Evolutionary conservation across 2,329 filamentous ascomycete species (phyloP).

Genomic region (Ophiostoma himal-ulmi): DNA sequence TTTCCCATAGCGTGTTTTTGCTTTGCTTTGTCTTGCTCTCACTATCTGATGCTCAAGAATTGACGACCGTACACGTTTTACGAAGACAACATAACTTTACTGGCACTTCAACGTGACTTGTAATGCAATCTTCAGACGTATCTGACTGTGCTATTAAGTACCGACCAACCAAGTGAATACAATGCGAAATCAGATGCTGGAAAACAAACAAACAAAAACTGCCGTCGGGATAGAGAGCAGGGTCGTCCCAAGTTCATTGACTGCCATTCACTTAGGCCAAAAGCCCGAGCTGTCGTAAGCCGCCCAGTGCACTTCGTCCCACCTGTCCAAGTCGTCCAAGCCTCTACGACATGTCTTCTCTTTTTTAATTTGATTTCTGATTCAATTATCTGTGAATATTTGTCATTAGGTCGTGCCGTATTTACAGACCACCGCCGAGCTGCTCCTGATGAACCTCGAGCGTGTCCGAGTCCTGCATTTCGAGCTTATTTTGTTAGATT

Average conservation of each 20-base stretch:
- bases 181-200: not conserved
- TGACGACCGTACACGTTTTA: slow-evolving; percentile 12
- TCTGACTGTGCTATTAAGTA: not conserved
- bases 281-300: not conserved
- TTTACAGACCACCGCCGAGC: slow-evolving; percentile 61
- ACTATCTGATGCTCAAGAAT: slow-evolving; percentile 11
- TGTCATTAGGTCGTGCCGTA: not conserved
- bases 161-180: not conserved
- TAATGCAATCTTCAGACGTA: not conserved
- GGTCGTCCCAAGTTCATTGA: not conserved
- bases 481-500: slow-evolving; percentile 56
- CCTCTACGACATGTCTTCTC: not conserved
- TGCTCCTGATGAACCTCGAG: slow-evolving; percentile 98
- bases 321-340: not conserved
- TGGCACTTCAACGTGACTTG: not conserved
- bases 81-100: not conserved
- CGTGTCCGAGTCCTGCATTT: slow-evolving; percentile 94
- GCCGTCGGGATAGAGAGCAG: not conserved
- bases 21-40: not conserved
- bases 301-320: not conserved
- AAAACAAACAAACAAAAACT: not conserved
- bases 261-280: not conserved
- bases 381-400: not conserved
- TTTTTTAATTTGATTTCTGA: not conserved
- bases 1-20: not conserved